Base-by-base conservation (phyloP, 2,329 filamentous ascomycete species). In the Aspergillus sp. region DNA sequence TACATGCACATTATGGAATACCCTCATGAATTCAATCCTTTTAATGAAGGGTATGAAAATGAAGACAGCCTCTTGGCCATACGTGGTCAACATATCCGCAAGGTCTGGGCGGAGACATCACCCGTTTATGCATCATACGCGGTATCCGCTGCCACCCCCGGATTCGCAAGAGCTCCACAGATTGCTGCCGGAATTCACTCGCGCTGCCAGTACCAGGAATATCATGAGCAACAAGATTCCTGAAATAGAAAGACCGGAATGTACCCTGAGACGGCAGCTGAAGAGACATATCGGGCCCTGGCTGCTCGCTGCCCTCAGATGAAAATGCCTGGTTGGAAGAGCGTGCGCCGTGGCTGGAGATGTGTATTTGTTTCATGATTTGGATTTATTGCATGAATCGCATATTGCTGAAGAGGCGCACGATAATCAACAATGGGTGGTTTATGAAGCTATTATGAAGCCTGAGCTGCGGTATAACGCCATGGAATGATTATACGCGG, bases 221-320 rank as follows among this genome's bases (percentile, higher is more conserved):
- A 56, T 59, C 23, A 56, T 55, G 53, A 58, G 53, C 48, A 25
- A 53, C 25, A 41, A 46, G 1, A 55, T 72, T 10, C 6, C 7
- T 69, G 65, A 0, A 41, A 49, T 3, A 37, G 49, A 15, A 49
- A 3, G 38, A 52, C 12, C 54, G 5, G 53, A 60, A 3, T 48
- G 69, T 51, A 70, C 50, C 71, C 70, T 0, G 61, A 70, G 1
- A 23, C 64, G 0, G 63, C 71, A 1, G 51, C 46, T 0, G 66
- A 73, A 47, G 60, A 65, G 1, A 73, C 67, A 0, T 66, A 69
- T 20, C 61, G 67, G 2, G 39, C 55, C 1, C 49, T 74, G n/a
- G 63, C 55, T 4, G 12, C 33, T 1, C 50, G 47, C 1, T 71
- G 63, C 50, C 66, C 66, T 32, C 53, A 44, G 4, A 52, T 57